Evolutionary conservation across 805 yeast genomes (phyloP).

Genomic region (Jamesozyma lodderae): DNA sequence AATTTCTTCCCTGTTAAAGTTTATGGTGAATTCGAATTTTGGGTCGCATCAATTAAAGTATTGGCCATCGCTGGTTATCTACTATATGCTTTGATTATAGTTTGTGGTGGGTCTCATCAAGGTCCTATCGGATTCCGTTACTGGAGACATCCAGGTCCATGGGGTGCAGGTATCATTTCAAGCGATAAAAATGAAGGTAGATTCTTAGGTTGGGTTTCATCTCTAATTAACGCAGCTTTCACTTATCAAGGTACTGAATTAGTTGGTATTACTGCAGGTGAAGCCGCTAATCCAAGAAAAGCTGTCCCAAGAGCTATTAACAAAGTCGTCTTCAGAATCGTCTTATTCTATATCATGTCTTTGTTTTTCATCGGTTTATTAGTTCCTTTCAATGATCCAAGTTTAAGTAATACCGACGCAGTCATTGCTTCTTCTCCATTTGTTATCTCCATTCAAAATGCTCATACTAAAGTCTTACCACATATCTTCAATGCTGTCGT

Average conservation of each 20-base stretch:
- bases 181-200: slow-evolving; percentile 35
- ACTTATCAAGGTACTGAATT: slow-evolving; percentile 54
- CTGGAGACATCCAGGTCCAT: slow-evolving; percentile 61
- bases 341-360: slow-evolving; percentile 50
- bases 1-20: slow-evolving; percentile 47
- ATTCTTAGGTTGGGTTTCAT: slow-evolving; percentile 46
- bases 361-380: slow-evolving; percentile 56
- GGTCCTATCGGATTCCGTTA: slow-evolving; percentile 58
- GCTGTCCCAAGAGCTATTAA: slow-evolving; percentile 61
- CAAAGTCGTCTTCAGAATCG: slow-evolving; percentile 55
- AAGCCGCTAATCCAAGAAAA: slow-evolving; percentile 55
- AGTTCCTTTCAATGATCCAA: slow-evolving; percentile 54
- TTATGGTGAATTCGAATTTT: slow-evolving; percentile 51
- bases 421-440: slow-evolving; percentile 55
- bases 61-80: slow-evolving; percentile 48
- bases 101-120: slow-evolving; percentile 46
- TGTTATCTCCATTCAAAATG: slow-evolving; percentile 54
- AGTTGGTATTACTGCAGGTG: slow-evolving; percentile 52
- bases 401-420: slow-evolving; percentile 28
- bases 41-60: slow-evolving; percentile 46
- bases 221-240: slow-evolving; percentile 47
- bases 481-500: slow-evolving; percentile 67
- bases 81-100: slow-evolving; percentile 45
- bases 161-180: slow-evolving; percentile 49
- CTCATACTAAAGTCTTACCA: slow-evolving; percentile 60